These are phyloP conservation scores for Trichosporon ovoides DNA, from an alignment of 1,284 basidiomycete genomes.

Conservation along the genomic window DNA sequence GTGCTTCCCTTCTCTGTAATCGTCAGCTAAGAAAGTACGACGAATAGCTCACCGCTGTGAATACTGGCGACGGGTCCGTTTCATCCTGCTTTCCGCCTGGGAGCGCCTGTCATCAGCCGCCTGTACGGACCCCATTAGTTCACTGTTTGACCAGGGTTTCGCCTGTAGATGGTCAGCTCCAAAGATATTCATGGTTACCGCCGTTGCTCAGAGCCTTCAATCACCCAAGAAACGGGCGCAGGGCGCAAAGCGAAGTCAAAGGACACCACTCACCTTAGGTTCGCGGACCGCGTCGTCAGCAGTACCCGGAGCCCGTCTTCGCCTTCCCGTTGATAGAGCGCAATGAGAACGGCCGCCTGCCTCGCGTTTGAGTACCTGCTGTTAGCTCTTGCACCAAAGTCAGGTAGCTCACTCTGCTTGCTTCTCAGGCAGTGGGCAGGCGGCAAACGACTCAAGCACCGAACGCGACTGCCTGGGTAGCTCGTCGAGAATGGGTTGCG, in stretches of 20 bases:
- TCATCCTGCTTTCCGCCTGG: conserved; percentile 76
- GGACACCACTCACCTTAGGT: conserved; percentile 52
- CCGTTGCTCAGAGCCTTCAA: background rate
- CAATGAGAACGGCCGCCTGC: conserved; percentile 66
- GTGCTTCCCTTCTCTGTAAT: conserved; percentile 66
- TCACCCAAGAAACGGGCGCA: background rate
- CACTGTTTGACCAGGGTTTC: conserved; percentile 19
- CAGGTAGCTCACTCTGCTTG: background rate
- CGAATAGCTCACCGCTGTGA: conserved; percentile 62
- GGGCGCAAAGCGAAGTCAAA: background rate
- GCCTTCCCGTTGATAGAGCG: conserved; percentile 64
- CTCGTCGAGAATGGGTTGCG: background rate
- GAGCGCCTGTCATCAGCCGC: conserved; percentile 52
- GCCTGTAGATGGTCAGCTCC: conserved; percentile 4
- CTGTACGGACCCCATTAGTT: background rate
- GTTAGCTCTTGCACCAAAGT: background rate
- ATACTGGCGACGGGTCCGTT: conserved; percentile 58
- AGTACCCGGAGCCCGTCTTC: conserved; percentile 60
- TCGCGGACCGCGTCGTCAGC: conserved; percentile 74
- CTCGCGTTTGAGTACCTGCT: conserved; percentile 40
- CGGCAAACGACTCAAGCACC: background rate
- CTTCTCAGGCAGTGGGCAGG: background rate
- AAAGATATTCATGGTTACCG: background rate
- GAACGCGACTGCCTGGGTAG: background rate
- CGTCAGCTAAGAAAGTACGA: background rate